Evolutionary conservation across 2,329 filamentous ascomycete species (phyloP).

Genomic region (Neopestalotiopsis sp.): DNA sequence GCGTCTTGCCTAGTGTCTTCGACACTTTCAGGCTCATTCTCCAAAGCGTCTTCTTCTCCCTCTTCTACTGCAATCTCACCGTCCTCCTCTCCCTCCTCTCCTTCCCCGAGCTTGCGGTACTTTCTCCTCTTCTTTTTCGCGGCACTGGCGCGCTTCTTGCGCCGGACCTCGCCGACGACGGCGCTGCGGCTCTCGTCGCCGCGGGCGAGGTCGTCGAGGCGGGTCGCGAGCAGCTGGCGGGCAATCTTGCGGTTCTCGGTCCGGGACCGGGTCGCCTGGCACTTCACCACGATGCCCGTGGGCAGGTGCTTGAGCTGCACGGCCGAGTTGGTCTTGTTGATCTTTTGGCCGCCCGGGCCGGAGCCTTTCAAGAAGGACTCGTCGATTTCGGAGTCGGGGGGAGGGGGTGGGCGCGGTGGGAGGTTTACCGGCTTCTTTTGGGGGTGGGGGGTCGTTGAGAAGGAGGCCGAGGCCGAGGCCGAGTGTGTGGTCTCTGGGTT

Average conservation of each 20-base stretch:
- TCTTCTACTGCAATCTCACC: conserved; percentile 15
- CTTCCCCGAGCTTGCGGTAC: conserved; percentile 64
- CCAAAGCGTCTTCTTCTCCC: neutral
- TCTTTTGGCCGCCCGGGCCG: conserved; percentile 95
- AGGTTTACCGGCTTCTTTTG: conserved; percentile 58
- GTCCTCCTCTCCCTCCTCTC: conserved; percentile 23
- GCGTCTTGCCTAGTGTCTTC: neutral
- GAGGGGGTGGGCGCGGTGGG: conserved; percentile 74
- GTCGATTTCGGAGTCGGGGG: conserved; percentile 79
- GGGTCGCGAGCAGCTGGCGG: conserved; percentile 75
- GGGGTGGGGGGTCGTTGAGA: conserved; percentile 17
- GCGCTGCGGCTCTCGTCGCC: conserved; percentile 72
- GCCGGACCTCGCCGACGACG: conserved; percentile 66
- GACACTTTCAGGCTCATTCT: neutral
- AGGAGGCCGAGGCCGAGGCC: neutral
- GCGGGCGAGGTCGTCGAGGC: conserved; percentile 73
- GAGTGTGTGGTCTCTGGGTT: neutral
- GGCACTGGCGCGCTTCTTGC: conserved; percentile 74
- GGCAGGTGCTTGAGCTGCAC: conserved; percentile 91
- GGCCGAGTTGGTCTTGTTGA: conserved; percentile 94
- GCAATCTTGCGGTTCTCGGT: conserved; percentile 88
- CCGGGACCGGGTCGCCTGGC: conserved; percentile 86
- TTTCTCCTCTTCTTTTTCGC: conserved; percentile 85
- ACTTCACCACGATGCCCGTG: conserved; percentile 92
- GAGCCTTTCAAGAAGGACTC: conserved; percentile 89